Percentiles rank a stretch among this genome's conserved stretches.
These are phyloP conservation scores for Candida labiduridarum DNA, from an alignment of 1,139 yeast genomes.

Conservation along the genomic window DNA sequence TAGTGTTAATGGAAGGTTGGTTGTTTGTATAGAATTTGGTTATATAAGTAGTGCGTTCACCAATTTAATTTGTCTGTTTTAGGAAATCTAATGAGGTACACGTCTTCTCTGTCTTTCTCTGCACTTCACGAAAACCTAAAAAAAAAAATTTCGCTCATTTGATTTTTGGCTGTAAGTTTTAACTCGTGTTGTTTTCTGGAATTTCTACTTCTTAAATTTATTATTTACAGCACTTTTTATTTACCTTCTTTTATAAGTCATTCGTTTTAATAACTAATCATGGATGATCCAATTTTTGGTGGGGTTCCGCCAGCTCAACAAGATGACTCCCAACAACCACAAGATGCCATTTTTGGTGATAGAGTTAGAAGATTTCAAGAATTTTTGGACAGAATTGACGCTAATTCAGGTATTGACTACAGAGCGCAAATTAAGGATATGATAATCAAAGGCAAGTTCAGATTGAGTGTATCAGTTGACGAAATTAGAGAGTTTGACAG, in stretches of 20 bases:
- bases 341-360: constrained; percentile 65
- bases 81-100: constrained; percentile 34
- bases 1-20: constrained; percentile 30
- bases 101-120: constrained; percentile 23
- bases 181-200: background rate
- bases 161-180: background rate
- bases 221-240: background rate
- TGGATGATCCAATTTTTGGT: constrained; percentile 5
- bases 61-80: constrained; percentile 25
- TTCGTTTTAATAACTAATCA: background rate
- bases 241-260: background rate
- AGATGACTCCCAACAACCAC: constrained; percentile 27
- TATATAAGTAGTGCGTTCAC: background rate
- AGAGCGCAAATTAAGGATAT: constrained; percentile 69
- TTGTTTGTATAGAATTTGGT: constrained; percentile 14
- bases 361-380: constrained; percentile 89
- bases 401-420: constrained; percentile 56
- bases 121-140: background rate
- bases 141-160: background rate
- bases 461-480: constrained; percentile 79
- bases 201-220: background rate
- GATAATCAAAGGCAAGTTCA: constrained; percentile 64
- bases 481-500: constrained; percentile 85
- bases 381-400: constrained; percentile 61
- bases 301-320: constrained; percentile 2